Base-by-base conservation (phyloP, 306 rosid species). In the Quercus gilva region DNA sequence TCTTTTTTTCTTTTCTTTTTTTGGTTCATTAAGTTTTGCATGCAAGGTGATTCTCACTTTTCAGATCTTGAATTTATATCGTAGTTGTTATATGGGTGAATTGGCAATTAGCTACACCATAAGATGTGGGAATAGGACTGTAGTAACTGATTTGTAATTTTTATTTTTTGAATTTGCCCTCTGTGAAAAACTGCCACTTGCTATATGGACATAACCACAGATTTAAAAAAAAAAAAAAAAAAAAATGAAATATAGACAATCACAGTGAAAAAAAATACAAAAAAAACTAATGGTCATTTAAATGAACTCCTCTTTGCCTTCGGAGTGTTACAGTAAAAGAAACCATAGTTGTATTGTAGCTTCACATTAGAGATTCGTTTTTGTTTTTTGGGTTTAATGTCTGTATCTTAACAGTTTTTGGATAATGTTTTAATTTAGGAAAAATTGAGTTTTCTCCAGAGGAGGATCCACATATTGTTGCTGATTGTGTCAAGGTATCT, bases 381-480 rank as follows among this genome's bases (percentile, higher is more conserved):
- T 73, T 52, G 8, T 56, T 71, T 57, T 52, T 41, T 57, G n/a
- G 11, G 18, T 61, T 19, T 21, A 69, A 51, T 61, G 19, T 51
- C 59, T 5, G 74, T 74, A 80, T 84, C 79, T 82, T 51, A 76
- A 56, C 51, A 78, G 77, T 57, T 78, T 31, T 79, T 43, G 82
- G 73, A 57, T 69, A 37, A 69, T 86, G 76, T 78, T 80, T 74
- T 81, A 69, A 67, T 90, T 82, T 90, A 96, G 99, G 99, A 77
- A 96, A 90, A 87, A 69, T 23, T 75, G 99, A 90, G 75, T 96
- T 96, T 86, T 82, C 94, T 85, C 83, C 92, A 1, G 85, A 78
- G 14, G 99, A 96, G 89, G 99, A 96, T 88, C 91, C 98, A 10
- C 99, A 96, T 81, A 87, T 93, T 69, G 75, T 96, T 70, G 98